phyloP scores from a whole-genome alignment of 78 protist species.

The Monocercomonoides exilis region DNA sequence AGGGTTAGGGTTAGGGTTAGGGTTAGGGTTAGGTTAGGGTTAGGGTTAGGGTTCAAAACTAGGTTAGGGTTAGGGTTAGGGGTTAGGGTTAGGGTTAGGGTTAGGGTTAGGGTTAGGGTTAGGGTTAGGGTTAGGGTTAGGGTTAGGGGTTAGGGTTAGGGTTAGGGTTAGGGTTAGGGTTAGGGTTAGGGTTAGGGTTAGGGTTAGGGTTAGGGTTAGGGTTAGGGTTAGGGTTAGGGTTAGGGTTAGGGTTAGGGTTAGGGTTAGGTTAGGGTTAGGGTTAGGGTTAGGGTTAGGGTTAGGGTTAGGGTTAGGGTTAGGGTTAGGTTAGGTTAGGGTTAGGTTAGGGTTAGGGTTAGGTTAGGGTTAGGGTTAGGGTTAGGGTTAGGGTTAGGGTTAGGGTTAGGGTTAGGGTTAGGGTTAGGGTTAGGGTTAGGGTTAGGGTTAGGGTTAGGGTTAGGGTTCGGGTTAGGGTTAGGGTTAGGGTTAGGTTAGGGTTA shows the following conservation, averaged over 20 bases:
- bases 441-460: conserved; percentile 6
- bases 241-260: conserved; percentile 5
- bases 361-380: neutral
- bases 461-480: conserved; percentile 3
- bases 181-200: conserved; percentile 3
- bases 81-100: conserved; percentile 7
- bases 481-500: conserved; percentile 5
- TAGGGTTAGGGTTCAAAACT: neutral
- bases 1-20: neutral
- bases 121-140: conserved; percentile 6
- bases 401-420: conserved; percentile 7
- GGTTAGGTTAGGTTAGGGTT: neutral
- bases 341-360: conserved; percentile 3
- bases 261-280: conserved; percentile 7
- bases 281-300: conserved; percentile 5
- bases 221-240: neutral
- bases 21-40: conserved; percentile 6
- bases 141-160: neutral
- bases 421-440: conserved; percentile 5
- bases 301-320: conserved; percentile 6
- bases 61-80: neutral
- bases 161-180: conserved; percentile 6
- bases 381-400: conserved; percentile 6
- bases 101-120: conserved; percentile 5
- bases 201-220: conserved; percentile 7